Evolutionary conservation across 139 green algal genomes (phyloP).

Genomic region (Gonium pectorale): DNA sequence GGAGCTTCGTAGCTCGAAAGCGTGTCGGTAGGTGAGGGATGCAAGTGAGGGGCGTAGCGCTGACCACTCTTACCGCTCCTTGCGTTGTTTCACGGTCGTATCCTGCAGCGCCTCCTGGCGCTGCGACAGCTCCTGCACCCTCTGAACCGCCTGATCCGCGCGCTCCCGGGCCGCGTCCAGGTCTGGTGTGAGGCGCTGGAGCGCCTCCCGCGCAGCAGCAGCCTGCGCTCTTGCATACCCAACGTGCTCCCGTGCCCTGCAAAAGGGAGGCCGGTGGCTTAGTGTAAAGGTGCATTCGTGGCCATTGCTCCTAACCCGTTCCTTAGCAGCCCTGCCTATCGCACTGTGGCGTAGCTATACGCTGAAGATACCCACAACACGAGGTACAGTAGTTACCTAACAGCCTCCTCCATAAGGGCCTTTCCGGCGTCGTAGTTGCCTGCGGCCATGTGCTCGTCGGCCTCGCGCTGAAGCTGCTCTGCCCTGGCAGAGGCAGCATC

Average conservation of each 20-base stretch:
- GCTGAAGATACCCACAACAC: too few species aligned
- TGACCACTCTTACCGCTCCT: not conserved
- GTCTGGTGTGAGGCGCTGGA: slow-evolving; percentile 25
- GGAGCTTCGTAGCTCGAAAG: too few species aligned
- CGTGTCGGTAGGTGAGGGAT: too few species aligned
- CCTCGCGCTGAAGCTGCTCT: slow-evolving; percentile 23
- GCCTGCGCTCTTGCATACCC: slow-evolving; percentile 29
- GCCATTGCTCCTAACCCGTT: too few species aligned
- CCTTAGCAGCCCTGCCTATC: too few species aligned
- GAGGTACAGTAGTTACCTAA: too few species aligned
- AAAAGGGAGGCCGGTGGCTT: too few species aligned
- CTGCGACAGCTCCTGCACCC: slow-evolving; percentile 4
- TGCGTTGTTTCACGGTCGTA: not conserved
- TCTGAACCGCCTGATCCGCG: not conserved
- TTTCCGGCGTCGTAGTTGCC: slow-evolving; percentile 36
- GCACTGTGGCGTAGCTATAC: too few species aligned
- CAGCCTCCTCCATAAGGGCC: slow-evolving; percentile 32
- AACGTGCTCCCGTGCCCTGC: slow-evolving; percentile 23
- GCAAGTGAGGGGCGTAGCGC: too few species aligned
- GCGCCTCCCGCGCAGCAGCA: not conserved
- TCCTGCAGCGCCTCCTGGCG: slow-evolving; percentile 20
- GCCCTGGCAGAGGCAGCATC: not conserved
- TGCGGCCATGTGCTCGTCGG: slow-evolving; percentile 8
- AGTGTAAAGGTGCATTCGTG: too few species aligned
- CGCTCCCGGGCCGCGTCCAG: not conserved